Evolutionary conservation across 2,329 filamentous ascomycete species (phyloP), one percentile per base, ranked within the genome.

Genomic region (Curvularia verruculosa): DNA sequence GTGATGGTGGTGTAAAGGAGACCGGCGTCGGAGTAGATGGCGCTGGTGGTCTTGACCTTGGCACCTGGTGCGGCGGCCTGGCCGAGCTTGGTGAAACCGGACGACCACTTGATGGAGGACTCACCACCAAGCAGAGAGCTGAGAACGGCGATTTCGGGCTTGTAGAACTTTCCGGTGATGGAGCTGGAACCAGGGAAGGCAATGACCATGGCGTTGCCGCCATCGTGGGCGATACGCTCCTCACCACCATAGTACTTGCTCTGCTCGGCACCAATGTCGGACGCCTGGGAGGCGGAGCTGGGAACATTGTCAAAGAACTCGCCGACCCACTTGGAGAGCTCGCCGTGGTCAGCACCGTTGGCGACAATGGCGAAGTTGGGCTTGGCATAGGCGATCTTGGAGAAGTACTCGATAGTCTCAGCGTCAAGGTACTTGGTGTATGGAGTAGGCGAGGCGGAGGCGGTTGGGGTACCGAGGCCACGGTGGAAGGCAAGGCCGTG

Each of bases 211-310:
- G 92, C 85, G 81, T 96, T 97, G 67, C 91, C 89, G 64, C 83
- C 82, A 58, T 83, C 83, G 78, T 92, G 90, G 63, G 90, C 84
- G 67, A 90, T 90, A 69, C 95, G 91, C 83, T 96, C 91, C 84
- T 99, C 92, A 75, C 95, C 96, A 78, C 95, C 95, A 74, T 87
- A 90, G 87, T 98, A 99, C 80, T 93, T 95, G 76, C 87, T 85
- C 63, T 89, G 83, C 66, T 86, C 79, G 60, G 82, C 81, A 75
- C 86, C 84, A 63, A 89, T 80, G 39, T 80, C 67, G 43, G 59
- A 54, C 79, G 77, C 75, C 63, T 83, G 78, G 69, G 67, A 21
- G 72, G 72, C 65, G 71, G 68, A 49, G 74, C 72, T 67, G 82
- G 88, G 84, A 48, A 90, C 83, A 58, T 84, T 83, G 77, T 87